A percentile compares a stretch with the other conserved stretches of the same genome.
These are phyloP conservation scores for Phytomonas francai DNA, from an alignment of 208 protist genomes.

Conservation along the genomic window DNA sequence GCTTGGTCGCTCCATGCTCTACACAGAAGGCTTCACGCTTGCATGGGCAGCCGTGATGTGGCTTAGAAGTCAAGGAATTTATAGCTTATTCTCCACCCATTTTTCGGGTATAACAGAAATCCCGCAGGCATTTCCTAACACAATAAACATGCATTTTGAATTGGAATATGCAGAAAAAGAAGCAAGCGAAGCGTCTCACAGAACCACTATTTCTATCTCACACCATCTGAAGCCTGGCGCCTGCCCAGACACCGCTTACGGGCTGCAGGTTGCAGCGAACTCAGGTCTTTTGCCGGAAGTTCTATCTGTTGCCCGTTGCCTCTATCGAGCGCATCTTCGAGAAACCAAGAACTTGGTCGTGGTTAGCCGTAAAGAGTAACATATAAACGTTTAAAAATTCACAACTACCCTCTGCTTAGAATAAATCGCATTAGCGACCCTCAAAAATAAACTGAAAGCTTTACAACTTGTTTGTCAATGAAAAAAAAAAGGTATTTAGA, in stretches of 20 bases:
- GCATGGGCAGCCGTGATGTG: slow-evolving; percentile 90
- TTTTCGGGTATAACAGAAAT: slow-evolving; percentile 24
- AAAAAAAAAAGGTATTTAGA: neutral
- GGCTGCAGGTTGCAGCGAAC: neutral
- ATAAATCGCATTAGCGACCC: neutral
- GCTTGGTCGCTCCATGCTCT: slow-evolving; percentile 93
- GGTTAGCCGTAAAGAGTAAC: neutral
- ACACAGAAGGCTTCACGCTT: slow-evolving; percentile 92
- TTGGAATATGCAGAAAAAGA: neutral
- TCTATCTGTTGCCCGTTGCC: neutral
- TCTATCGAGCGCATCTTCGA: neutral
- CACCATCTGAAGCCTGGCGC: neutral
- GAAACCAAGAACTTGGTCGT: neutral
- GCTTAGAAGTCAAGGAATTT: slow-evolving; percentile 17
- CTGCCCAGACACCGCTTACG: neutral
- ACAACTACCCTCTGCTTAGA: neutral
- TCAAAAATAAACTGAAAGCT: neutral
- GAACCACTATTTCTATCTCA: neutral
- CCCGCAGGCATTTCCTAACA: slow-evolving; percentile 6
- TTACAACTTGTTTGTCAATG: neutral
- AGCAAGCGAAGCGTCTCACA: neutral
- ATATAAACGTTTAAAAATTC: neutral
- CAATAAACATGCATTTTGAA: neutral
- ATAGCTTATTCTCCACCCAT: slow-evolving; percentile 16
- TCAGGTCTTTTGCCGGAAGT: neutral